A percentile compares a stretch with the other conserved stretches of the same genome.
These are phyloP conservation scores for Fistulinella cinereoalba DNA, from an alignment of 1,284 basidiomycete species.

Conservation along the genomic window DNA sequence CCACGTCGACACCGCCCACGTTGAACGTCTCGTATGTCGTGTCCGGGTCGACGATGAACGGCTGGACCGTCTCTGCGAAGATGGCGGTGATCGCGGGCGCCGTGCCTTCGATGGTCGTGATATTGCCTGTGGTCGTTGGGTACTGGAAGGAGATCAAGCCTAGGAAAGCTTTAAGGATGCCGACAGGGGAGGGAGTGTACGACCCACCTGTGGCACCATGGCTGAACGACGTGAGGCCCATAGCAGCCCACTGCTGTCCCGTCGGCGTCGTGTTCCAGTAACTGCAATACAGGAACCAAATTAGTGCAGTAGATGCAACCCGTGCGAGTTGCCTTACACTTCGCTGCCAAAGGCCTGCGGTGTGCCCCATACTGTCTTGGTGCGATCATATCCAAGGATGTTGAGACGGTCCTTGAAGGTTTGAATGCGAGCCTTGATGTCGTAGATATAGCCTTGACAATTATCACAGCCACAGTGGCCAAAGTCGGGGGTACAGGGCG, in stretches of 20 bases:
- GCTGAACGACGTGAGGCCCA: conserved; percentile 25
- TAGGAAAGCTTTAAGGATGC: conserved; percentile 6
- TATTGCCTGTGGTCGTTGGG: conserved; percentile 22
- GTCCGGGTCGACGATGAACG: conserved; percentile 20
- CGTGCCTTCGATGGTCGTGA: conserved; percentile 24
- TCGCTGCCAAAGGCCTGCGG: conserved; percentile 30
- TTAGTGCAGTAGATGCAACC: neutral
- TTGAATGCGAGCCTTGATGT: conserved; percentile 27
- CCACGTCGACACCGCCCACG: conserved; percentile 20
- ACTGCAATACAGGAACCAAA: conserved; percentile 6
- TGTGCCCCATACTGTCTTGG: conserved; percentile 29
- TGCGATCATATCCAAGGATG: conserved; percentile 27
- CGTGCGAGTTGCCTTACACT: conserved; percentile 13
- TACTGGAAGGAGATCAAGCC: conserved; percentile 32
- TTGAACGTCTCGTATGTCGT: conserved; percentile 7
- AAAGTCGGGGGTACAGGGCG: conserved; percentile 28
- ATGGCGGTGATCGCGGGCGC: conserved; percentile 7
- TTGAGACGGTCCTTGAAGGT: conserved; percentile 28
- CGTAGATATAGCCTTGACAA: conserved; percentile 25
- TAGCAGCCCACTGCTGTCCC: conserved; percentile 26
- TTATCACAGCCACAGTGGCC: conserved; percentile 34
- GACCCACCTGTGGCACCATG: conserved; percentile 29
- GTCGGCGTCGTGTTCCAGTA: conserved; percentile 31
- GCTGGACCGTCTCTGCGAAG: conserved; percentile 11
- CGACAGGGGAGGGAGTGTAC: too few relatives aligned